Evolutionary conservation across 768 basidiomycete species (phyloP), one percentile per base, ranked within the genome.

Genomic region (Auricularia heimuer): DNA sequence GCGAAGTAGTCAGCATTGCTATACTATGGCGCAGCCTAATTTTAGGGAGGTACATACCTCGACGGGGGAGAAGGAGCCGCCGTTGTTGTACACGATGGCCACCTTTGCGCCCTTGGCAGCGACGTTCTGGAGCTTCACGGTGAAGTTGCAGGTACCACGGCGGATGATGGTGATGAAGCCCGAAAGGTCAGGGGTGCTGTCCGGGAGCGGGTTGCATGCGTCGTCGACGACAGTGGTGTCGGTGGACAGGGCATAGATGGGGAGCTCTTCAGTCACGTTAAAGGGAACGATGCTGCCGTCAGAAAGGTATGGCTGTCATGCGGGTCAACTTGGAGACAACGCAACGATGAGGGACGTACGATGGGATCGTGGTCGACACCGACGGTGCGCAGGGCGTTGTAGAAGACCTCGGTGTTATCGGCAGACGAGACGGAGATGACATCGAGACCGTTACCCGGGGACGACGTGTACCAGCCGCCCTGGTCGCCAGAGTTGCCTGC

Each of bases 401-500:
- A 60, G 34, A 60, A 24, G 24, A 34, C 56, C 56, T 60, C 56
- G 56, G 56, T 60, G 54, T 64, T 60, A 60, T 67, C 73, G 37
- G 68, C 67, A 0, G 70, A 67, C 3, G 74, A 77, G 51, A 73
- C 73, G 24, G 69, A 65, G 67, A 75, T 70, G 37, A 73, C 74
- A 14, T 71, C 70, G 33, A 65, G 33, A 18, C 74, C 75, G 72
- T 66, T 1, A 69, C 73, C 61, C 76, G 78, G 18, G 69, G 64
- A 44, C 68, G 67, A 61, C n/a, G 72, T 68, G 71, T 73, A 77
- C 70, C 74, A 76, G 8, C 72, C 68, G 21, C 77, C 77, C 44
- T 72, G 68, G 10, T 70, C 67, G 4, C 73, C 74, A 16, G 68
- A 68, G 66, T 78, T 79, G 4, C 77, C 77, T 0, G 74, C 73